phyloP scores from a whole-genome alignment of 257 asterid genomes.

The Cynanchum wilfordii region DNA sequence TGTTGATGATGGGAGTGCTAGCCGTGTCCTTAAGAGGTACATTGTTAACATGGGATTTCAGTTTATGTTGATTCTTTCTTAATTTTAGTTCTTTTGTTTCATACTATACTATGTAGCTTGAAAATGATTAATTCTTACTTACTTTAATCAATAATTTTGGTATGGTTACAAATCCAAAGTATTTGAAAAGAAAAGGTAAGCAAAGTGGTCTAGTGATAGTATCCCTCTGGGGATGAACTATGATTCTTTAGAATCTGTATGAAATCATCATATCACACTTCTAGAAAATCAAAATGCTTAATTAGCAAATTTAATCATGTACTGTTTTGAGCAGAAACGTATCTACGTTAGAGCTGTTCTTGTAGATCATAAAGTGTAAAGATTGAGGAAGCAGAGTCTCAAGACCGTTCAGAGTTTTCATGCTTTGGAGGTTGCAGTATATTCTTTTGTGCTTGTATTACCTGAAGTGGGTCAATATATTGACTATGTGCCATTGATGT shows the following conservation, averaged over 20 bases:
- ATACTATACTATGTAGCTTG: background rate
- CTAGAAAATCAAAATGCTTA: background rate
- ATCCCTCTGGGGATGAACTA: background rate
- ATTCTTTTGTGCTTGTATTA: background rate
- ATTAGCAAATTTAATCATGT: background rate
- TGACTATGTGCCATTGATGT: background rate
- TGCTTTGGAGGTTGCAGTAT: conserved; percentile 3
- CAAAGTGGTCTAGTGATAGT: background rate
- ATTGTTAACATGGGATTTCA: background rate
- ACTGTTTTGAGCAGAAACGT: background rate
- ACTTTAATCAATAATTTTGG: background rate
- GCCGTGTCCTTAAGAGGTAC: conserved; percentile 81
- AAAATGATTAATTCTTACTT: background rate
- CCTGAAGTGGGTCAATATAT: background rate
- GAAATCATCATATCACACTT: background rate
- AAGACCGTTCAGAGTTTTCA: background rate
- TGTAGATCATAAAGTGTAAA: background rate
- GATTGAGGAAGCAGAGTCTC: background rate
- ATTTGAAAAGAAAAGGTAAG: background rate
- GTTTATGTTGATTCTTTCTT: background rate
- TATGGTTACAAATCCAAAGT: background rate
- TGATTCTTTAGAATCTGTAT: background rate
- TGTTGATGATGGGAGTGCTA: conserved; percentile 82
- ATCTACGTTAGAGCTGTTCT: background rate
- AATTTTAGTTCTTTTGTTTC: background rate